Evolutionary conservation across 257 asterid genomes (phyloP), one percentile per base, ranked within the genome.

Genomic region (Coffea eugenioides): DNA sequence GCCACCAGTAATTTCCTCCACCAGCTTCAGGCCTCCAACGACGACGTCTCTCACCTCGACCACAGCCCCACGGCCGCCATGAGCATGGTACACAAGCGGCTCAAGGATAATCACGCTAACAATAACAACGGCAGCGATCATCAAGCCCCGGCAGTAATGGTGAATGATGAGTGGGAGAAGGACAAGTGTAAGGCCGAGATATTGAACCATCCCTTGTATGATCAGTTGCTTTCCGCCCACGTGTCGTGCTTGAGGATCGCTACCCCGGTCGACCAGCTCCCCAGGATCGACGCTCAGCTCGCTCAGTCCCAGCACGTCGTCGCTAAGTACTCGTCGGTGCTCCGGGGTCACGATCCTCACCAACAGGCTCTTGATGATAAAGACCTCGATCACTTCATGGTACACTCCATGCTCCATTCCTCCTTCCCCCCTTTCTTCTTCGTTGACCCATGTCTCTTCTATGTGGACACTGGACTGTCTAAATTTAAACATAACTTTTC

Each of bases 331-430:
- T 92, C 99, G 18, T 88, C 91, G 0, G 71, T 82, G 27, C 81
- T 82, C 62, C 74, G 81, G 36, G 65, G 70, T 0, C 90, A 89
- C 4, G 88, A 88, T 72, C 95, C 95, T 83, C 86, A 83, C 5
- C 84, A 72, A 18, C 83, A 83, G 12, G 89, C 88, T 13, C 87
- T 89, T 45, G 96, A 92, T 69, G 91, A 93, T 77, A 92, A 92
- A 72, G 97, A 93, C 90, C 99, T 95, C 78, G 98, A 95, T 88
- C 90, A 92, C 79, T 95, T 95, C 91, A 93, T 95, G 99, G 99
- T 95, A 88, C 62, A 1, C 3, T 23, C 21, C 67, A 10, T 0
- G 8, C 67, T 76, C 1, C 34, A 31, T 31, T 31, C 9, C 39
- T 41, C 34, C 68, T 69, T 25, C 27, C 16, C 64, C 59, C 1